Conservation (phyloP, 345 rosid species). For the Murraya paniculata region DNA sequence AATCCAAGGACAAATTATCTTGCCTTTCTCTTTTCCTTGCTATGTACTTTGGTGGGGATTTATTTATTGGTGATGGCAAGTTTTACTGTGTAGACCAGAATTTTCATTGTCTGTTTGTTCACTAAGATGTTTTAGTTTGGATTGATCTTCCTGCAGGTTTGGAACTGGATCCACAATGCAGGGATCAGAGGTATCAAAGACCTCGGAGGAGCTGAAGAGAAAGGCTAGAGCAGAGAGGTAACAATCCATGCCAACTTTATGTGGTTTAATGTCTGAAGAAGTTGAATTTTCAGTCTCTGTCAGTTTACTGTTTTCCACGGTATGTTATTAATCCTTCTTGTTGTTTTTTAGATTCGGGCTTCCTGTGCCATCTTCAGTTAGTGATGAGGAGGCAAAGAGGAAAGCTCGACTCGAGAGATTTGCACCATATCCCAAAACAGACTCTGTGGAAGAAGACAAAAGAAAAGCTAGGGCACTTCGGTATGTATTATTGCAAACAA, state of each 20-base stretch:
- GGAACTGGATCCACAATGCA: slow-evolving; percentile 44
- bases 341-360: slow-evolving; percentile 61
- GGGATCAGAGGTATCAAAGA: slow-evolving; percentile 46
- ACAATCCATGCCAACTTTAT: not conserved
- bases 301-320: not conserved
- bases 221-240: slow-evolving; percentile 97
- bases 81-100: not conserved
- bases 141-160: slow-evolving; percentile 48
- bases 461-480: slow-evolving; percentile 81
- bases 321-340: not conserved
- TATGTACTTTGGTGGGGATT: not conserved
- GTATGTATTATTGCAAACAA: slow-evolving; percentile 28
- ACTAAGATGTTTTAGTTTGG: not conserved
- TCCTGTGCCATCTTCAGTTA: slow-evolving; percentile 34
- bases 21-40: not conserved
- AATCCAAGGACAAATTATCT: not conserved
- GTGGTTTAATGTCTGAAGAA: not conserved
- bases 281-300: not conserved
- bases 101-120: not conserved
- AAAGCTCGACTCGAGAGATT: slow-evolving; percentile 86
- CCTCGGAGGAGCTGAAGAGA: slow-evolving; percentile 78
- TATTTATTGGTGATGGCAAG: not conserved
- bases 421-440: slow-evolving; percentile 48
- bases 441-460: slow-evolving; percentile 69
- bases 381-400: slow-evolving; percentile 72